phyloP scores from a whole-genome alignment of 2,329 filamentous ascomycete species.

The Aureobasidium sp. region DNA sequence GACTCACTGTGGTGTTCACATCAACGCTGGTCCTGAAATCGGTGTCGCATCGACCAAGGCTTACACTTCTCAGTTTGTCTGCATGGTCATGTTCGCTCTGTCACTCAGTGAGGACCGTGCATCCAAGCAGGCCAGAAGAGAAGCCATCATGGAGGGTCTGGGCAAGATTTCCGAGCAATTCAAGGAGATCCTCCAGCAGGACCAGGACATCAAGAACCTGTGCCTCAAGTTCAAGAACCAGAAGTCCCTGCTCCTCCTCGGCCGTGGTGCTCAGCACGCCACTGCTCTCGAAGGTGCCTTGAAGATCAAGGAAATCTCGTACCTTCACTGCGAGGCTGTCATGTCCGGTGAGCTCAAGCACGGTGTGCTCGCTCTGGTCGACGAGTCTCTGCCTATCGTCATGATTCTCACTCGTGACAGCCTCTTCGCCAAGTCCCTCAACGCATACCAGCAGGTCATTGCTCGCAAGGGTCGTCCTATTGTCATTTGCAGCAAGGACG shows the following conservation, averaged over 20 bases:
- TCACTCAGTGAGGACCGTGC: slow-evolving; percentile 94
- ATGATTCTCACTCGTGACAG: slow-evolving; percentile 98
- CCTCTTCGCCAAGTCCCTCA: slow-evolving; percentile 97
- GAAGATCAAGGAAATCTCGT: slow-evolving; percentile 99
- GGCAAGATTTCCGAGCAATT: slow-evolving; percentile 84
- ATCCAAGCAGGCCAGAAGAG: slow-evolving; percentile 82
- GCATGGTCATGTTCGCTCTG: slow-evolving; percentile 99
- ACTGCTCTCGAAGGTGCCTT: slow-evolving; percentile 94
- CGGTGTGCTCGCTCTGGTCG: slow-evolving; percentile 91
- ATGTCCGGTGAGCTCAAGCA: slow-evolving; percentile 99
- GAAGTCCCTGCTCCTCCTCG: slow-evolving; percentile 88
- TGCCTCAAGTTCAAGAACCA: slow-evolving; percentile 95
- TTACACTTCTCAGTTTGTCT: slow-evolving; percentile 98
- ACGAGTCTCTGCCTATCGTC: slow-evolving; percentile 97
- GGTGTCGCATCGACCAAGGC: slow-evolving; percentile 99
- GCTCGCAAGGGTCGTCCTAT: slow-evolving; percentile 93
- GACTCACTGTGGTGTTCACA: slow-evolving; percentile 98
- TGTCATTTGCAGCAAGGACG: slow-evolving; percentile 90
- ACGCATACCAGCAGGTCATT: slow-evolving; percentile 98
- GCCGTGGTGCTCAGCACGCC: slow-evolving; percentile 92
- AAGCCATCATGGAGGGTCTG: slow-evolving; percentile 95
- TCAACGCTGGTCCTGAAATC: slow-evolving; percentile 97
- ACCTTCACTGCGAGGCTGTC: slow-evolving; percentile 98
- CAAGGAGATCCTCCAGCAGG: slow-evolving; percentile 81
- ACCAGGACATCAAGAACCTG: slow-evolving; percentile 89